A percentile compares a stretch with the other conserved stretches of the same genome.
Evolutionary conservation across 257 asterid genomes (phyloP).

Genomic region (Ehretia macrophylla): DNA sequence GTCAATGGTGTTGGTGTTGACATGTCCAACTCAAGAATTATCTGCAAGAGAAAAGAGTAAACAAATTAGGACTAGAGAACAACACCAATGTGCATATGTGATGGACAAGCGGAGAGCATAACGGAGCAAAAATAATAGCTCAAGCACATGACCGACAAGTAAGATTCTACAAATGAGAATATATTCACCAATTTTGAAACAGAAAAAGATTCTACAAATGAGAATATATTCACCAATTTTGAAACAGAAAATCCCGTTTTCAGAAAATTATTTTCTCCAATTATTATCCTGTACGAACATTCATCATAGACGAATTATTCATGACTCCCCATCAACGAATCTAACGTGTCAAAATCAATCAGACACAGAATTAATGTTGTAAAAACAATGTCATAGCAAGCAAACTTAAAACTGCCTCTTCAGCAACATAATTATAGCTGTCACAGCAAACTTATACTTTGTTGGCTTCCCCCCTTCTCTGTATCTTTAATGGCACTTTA

Average conservation of each 20-base stretch:
- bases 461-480: no score
- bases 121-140: no score
- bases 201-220: background rate
- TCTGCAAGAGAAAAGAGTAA: conserved; percentile 32
- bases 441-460: no score
- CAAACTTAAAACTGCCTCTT: background rate
- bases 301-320: no score
- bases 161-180: background rate
- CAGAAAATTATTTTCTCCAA: no score
- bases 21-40: conserved; percentile 38
- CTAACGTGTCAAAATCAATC: no score
- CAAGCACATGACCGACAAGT: background rate
- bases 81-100: background rate
- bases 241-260: background rate
- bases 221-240: background rate
- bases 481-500: no score
- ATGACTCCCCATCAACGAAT: background rate
- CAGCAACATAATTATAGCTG: no score
- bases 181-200: background rate
- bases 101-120: no score
- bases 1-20: conserved; percentile 37
- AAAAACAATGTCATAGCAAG: background rate
- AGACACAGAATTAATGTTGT: background rate
- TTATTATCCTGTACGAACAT: no score
- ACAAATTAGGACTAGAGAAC: background rate